Base-by-base conservation (phyloP, 2,329 filamentous ascomycete genomes). In the Alternaria triticina region DNA sequence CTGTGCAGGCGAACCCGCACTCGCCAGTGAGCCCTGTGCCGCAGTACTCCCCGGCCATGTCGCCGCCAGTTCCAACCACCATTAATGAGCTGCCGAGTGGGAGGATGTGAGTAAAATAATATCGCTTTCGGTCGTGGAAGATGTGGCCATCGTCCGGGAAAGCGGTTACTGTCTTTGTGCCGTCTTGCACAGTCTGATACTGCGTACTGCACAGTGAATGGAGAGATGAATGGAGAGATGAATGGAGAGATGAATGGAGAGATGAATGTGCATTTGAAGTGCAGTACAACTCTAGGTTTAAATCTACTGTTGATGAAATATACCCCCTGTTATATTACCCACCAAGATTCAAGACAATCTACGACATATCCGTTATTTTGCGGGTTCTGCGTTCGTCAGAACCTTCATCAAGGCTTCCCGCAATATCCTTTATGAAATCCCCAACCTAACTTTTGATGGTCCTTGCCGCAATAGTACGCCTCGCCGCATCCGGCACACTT, bases 21-120 rank as follows among this genome's bases (percentile, higher is more conserved):
- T n/a, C n/a, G n/a, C 54, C 60, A 3, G 46, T 51, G 9, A 68
- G 66, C 30, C 63, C 66, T 12, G 63, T 62, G 10, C 66, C 63
- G n/a, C 63, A 66, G 40, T 66, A 68, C 30, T 54, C 57, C 15
- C 61, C 60, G 6, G 40, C 28, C 12, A 28, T 50, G 23, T 5
- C 51, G 10, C 45, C 50, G 22, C 30, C 56, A 11, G 50, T 54
- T 23, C 61, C 56, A 3, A 33, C 55, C 5, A 59, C 57, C 27
- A 17, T 66, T 7, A 68, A 59, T 49, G 66, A 68, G 45, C 36
- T 68, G 20, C 56, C 66, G 20, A 56, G 43, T 30, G 30, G 46
- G 40, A 59, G 63, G 54, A 68, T 64, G 57, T 65, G 40, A 54
- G 28, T 28, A 25, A 3, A 9, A 11, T 6, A 20, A 36, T 40